Evolutionary conservation across 768 basidiomycete genomes (phyloP), one percentile per base, ranked within the genome.

Genomic region (Exsudoporus frostii): DNA sequence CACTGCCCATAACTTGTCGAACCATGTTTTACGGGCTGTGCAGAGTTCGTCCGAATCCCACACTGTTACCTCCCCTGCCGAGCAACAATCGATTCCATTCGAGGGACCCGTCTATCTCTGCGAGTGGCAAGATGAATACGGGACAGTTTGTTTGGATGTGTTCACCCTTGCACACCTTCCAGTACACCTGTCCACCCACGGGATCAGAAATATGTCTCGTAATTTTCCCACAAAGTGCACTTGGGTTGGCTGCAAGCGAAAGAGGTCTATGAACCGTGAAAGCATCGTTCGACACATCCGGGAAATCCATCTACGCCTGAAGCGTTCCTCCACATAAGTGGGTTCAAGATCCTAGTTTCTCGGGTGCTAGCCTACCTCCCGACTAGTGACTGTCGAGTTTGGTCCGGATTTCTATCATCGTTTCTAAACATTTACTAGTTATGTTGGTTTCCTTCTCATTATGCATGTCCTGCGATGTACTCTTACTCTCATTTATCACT

Each of bases 221-320:
- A 1, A 17, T 20, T 0, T 0, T 1, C 27, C 0, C 1, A 53
- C n/a, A 1, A 33, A 4, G 1, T 66, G 65, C 20, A n/a, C 20
- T 0, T 65, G 65, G 62, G 30, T 4, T 6, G 51, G 34, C 2
- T 65, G 64, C 7, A 46, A 7, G 43, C 30, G 4, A 25, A 40
- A 9, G 34, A 47, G n/a, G 9, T 1, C 15, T 4, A 27, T 66
- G 7, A 66, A 65, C 8, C 63, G 66, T 2, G 57, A 65, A 38
- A 57, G 58, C 6, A 63, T 66, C 11, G 27, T 37, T 24, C 20
- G 65, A 2, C 65, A 68, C 2, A n/a, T 55, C 1, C 25, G 55
- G 0, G 65, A 66, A 24, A 39, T 56, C 0, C 65, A 66, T 10
- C 1, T 63, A 5, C 14, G 10, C 7, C 1, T 45, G 11, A 65